Base-by-base conservation (phyloP, 306 rosid species). In the Quercus variabilis region DNA sequence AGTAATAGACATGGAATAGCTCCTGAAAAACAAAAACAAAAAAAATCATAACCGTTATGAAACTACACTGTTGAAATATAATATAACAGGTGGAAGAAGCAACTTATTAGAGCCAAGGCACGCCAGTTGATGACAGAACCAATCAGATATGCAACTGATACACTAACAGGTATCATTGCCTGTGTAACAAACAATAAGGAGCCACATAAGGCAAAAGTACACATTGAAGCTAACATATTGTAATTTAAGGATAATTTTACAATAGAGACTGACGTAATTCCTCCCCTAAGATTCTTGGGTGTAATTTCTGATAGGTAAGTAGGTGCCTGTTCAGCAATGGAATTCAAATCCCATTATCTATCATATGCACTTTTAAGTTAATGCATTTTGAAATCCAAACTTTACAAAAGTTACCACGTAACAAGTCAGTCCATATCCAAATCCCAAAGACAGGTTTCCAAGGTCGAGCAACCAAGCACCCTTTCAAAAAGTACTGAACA, bases 391-490 rank as follows among this genome's bases (percentile, higher is more conserved):
- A 28, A 5, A 33, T 23, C n/a, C 19, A 1, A 59, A 59, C 0
- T 1, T 5, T 65, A n/a, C n/a, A 23, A 11, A 6, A 75, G 25
- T 76, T 67, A 83, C 89, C 87, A 65, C 81, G 5, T 84, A 84
- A 62, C 59, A 62, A 73, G 70, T 20, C 30, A 84, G 35, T 18
- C 89, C 89, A 4, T 35, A 9, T 18, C 87, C 86, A 58, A 59
- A 77, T 46, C 89, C 89, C 17, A 63, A 6, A 15, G 72, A 79
- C 28, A 86, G 46, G 15, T 87, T 78, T 65, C 89, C 89, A 30
- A 64, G 31, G 38, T 86, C 85, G 11, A 86, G 81, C 59, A 76
- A 83, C 73, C 76, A 83, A 60, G 81, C 69, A 59, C 70, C 82
- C 89, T 86, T 31, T 35, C 30, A 75, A 49, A 4, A 73, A 77